Evolutionary conservation across 352 stramenopile genomes (phyloP).

Genomic region (Phytophthora macrochlamydospora): DNA sequence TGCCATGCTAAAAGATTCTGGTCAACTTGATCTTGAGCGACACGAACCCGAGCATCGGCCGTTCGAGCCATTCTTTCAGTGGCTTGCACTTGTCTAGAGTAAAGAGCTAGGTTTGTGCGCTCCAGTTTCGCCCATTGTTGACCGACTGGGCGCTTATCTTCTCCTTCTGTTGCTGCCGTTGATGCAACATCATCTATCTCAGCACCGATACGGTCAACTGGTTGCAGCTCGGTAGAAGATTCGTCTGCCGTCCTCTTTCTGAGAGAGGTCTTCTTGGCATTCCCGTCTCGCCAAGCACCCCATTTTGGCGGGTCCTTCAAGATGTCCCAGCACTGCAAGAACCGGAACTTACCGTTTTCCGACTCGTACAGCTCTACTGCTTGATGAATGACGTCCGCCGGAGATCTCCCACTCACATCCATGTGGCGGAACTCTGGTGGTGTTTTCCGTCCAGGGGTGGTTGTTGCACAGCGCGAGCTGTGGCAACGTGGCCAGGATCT

Average conservation of each 20-base stretch:
- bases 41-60: constrained; percentile 2
- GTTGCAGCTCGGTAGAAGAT: background rate
- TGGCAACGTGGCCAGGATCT: too few relatives aligned
- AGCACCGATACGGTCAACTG: too few relatives aligned
- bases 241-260: background rate
- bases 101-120: constrained; percentile 1
- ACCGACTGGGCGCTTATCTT: too few relatives aligned
- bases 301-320: constrained; percentile 6
- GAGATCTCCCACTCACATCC: too few relatives aligned
- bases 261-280: constrained; percentile 3
- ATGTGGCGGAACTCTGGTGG: too few relatives aligned
- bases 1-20: constrained; percentile 1
- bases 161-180: background rate
- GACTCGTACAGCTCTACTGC: too few relatives aligned
- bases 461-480: too few relatives aligned
- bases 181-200: too few relatives aligned
- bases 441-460: too few relatives aligned
- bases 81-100: constrained; percentile 1
- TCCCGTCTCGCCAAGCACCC: constrained; percentile 1
- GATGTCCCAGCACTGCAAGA: constrained; percentile 7
- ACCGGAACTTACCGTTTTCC: constrained; percentile 3
- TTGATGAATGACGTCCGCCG: too few relatives aligned
- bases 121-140: constrained; percentile 9
- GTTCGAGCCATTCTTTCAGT: background rate
- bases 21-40: constrained; percentile 8